Conservation (phyloP, 164 flowering plant genomes). For the Chimonanthus praecox region DNA sequence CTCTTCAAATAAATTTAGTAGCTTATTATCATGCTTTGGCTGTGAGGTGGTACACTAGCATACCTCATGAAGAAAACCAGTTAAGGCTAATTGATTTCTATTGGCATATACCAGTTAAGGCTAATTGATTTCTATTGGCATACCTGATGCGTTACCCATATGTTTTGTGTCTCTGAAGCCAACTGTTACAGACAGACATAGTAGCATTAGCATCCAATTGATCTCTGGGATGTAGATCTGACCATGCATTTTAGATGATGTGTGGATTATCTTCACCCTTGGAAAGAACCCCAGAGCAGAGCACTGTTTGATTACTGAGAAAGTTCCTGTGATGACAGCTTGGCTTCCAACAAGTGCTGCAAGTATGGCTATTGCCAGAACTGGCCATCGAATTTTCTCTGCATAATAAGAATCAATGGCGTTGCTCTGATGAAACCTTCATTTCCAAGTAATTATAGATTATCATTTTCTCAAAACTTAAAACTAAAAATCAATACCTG, state of each 20-base stretch:
- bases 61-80: not conserved
- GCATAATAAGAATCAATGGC: slow-evolving; percentile 13
- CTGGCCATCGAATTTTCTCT: slow-evolving; percentile 77
- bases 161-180: slow-evolving; percentile 79
- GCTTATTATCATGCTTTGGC: not conserved
- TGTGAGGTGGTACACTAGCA: not conserved
- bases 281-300: slow-evolving; percentile 84
- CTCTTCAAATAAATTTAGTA: too few species aligned
- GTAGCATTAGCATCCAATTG: slow-evolving; percentile 74
- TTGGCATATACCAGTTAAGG: slow-evolving; percentile 17
- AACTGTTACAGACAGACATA: slow-evolving; percentile 75
- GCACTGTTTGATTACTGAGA: slow-evolving; percentile 92
- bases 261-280: slow-evolving; percentile 78
- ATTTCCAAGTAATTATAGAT: not conserved
- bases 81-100: not conserved
- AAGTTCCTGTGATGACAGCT: slow-evolving; percentile 92
- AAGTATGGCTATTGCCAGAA: slow-evolving; percentile 71
- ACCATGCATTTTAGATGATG: slow-evolving; percentile 78
- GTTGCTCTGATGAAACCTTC: not conserved
- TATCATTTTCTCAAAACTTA: not conserved
- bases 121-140: not conserved
- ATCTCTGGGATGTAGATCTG: slow-evolving; percentile 90
- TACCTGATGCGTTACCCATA: slow-evolving; percentile 88
- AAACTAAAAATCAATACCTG: slow-evolving; percentile 39
- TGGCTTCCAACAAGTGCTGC: slow-evolving; percentile 97